phyloP scores from a whole-genome alignment of 345 rosid species.

The Hibiscus mutabilis region DNA sequence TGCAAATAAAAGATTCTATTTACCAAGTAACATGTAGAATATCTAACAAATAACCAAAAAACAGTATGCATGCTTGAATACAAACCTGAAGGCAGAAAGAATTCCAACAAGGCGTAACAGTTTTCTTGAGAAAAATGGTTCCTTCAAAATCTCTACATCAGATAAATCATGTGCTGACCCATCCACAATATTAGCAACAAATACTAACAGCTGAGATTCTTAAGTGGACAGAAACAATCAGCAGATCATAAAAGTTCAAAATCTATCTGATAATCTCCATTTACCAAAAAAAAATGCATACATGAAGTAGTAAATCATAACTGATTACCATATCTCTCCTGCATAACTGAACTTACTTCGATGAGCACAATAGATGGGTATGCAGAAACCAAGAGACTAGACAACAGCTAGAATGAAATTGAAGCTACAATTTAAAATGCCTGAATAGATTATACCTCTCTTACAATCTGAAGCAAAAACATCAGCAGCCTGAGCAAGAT shows the following conservation, averaged over 20 bases:
- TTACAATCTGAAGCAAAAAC: constrained; percentile 36
- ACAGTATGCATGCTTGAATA: constrained; percentile 11
- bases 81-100: constrained; percentile 84
- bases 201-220: not conserved
- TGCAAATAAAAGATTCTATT: not conserved
- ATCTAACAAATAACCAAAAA: constrained; percentile 1
- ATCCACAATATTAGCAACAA: constrained; percentile 36
- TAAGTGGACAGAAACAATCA: constrained; percentile 4
- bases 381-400: not conserved
- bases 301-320: not conserved
- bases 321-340: constrained; percentile 36
- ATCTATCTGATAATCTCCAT: not conserved
- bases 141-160: constrained; percentile 42
- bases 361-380: not conserved
- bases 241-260: not conserved
- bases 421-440: constrained; percentile 1
- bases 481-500: constrained; percentile 54
- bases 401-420: not conserved
- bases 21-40: not conserved
- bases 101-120: constrained; percentile 60
- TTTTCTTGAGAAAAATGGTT: constrained; percentile 83
- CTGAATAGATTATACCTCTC: constrained; percentile 38
- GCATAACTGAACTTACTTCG: constrained; percentile 12
- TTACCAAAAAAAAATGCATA: not conserved
- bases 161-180: constrained; percentile 40